These are phyloP conservation scores for Setomelanomma holmii DNA, from an alignment of 2,329 filamentous ascomycete species.

Conservation along the genomic window DNA sequence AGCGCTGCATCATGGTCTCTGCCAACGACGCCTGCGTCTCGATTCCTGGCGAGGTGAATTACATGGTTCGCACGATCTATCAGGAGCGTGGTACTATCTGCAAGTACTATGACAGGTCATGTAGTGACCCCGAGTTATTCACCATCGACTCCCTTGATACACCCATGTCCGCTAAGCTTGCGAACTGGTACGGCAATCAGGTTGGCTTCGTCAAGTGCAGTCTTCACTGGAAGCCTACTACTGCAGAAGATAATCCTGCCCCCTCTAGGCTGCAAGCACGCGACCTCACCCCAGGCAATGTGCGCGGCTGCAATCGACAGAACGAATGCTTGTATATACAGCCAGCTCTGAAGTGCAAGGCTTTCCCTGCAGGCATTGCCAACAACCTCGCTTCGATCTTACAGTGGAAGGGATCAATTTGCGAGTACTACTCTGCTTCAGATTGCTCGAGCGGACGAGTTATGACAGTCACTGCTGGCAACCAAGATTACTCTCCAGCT, in stretches of 20 bases:
- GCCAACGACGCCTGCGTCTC: not conserved
- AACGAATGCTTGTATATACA: not conserved
- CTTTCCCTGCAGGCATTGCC: not conserved
- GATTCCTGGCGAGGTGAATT: not conserved
- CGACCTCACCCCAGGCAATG: not conserved
- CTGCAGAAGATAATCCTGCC: not conserved
- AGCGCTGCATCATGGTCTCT: not conserved
- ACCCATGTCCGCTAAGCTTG: not conserved
- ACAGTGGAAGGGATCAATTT: not conserved
- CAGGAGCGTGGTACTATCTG: not conserved
- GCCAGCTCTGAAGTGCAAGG: not conserved
- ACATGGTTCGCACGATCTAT: conserved; percentile 6
- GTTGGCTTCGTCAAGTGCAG: not conserved
- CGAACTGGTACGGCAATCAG: not conserved
- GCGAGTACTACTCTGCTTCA: not conserved
- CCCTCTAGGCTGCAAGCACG: not conserved
- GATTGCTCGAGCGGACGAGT: not conserved
- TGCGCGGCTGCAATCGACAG: not conserved
- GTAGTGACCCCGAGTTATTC: not conserved
- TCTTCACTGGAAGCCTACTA: not conserved
- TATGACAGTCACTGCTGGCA: not conserved
- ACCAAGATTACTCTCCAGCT: not conserved
- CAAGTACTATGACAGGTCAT: not conserved
- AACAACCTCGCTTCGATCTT: not conserved
- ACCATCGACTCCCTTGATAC: not conserved